A percentile compares a stretch with the other conserved stretches of the same genome.
These are phyloP conservation scores for Diaporthe sp. DNA, from an alignment of 2,329 filamentous ascomycete genomes.

Conservation along the genomic window DNA sequence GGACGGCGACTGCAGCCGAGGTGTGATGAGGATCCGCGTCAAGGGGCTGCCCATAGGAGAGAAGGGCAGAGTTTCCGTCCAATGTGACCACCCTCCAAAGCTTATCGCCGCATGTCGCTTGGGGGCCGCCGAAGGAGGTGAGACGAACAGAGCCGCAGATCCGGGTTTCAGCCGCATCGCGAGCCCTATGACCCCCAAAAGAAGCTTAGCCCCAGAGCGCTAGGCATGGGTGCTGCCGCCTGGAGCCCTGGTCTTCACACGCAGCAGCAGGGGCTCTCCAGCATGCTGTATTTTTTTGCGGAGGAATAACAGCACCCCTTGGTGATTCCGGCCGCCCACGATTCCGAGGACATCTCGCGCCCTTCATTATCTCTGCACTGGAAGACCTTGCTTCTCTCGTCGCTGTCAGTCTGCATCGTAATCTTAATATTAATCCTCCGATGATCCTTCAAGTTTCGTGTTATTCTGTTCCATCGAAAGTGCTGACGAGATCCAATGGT, in stretches of 20 bases:
- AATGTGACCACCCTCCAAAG: conserved; percentile 5
- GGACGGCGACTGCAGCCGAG: conserved; percentile 17
- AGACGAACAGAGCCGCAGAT: conserved; percentile 39
- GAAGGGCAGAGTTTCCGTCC: not conserved
- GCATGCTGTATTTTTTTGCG: not conserved
- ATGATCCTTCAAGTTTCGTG: not conserved
- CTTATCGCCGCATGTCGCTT: conserved; percentile 12
- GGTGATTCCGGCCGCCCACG: conserved; percentile 14
- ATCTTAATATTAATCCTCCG: not conserved
- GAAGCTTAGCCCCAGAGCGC: not conserved
- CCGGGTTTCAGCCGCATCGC: conserved; percentile 39
- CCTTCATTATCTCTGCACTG: not conserved
- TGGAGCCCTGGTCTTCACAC: conserved; percentile 6
- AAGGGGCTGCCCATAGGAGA: not conserved
- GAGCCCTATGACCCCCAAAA: conserved; percentile 13
- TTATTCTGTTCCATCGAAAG: not conserved
- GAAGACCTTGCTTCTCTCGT: not conserved
- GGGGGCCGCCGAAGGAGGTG: conserved; percentile 24
- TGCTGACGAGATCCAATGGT: not conserved
- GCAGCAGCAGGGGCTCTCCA: conserved; percentile 29
- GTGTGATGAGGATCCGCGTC: conserved; percentile 4
- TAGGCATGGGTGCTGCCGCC: conserved; percentile 13
- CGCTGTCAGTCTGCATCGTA: not conserved
- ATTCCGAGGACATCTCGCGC: not conserved
- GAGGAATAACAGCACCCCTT: not conserved